Base-by-base conservation (phyloP, 2,329 filamentous ascomycete genomes). In the Arthroderma uncinatum region DNA sequence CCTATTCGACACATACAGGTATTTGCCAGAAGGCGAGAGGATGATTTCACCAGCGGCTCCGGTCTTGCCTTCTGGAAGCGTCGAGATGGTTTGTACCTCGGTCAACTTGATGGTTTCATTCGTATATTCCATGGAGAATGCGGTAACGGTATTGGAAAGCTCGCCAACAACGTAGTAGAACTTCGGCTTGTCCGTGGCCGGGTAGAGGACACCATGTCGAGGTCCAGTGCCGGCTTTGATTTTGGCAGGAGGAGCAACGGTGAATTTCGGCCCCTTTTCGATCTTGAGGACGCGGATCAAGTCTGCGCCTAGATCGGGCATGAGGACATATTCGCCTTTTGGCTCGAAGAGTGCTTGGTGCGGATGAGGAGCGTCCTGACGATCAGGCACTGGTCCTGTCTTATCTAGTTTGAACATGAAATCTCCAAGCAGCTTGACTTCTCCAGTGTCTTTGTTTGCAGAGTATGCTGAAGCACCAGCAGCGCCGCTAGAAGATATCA, bases 1-100 rank as follows among this genome's bases (percentile, higher is more conserved):
- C 60, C 87, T 83, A 61, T 86, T 86, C 1, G 84, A 85, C 42
- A 86, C 78, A 62, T 86, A 75, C 54, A 90, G 67, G 73, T 82
- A 87, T 36, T 77, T 79, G 59, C 77, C 73, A 28, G 63, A 67
- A 66, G 58, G 58, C 37, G 56, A 47, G 5, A 82, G 68, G 48
- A 73, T 72, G n/a, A 83, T 72, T 66, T 82, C 81, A 28, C 78
- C 79, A 0, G 78, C 77, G 59, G 80, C 81, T 14, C 74, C 76
- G 0, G 65, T 62, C 2, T 75, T 75, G 1, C 74, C 68, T 33
- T 62, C 67, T 4, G 76, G 72, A 61, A 77, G 78, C 0, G 78
- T 79, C 1, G 75, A 75, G 7, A 76, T 65, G 1, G 73, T 74
- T 63, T 79, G 74, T 2, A 58, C 40, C 33, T 58, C 40, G 1